phyloP scores from a whole-genome alignment of 345 rosid species.

The Camelina neglecta region DNA sequence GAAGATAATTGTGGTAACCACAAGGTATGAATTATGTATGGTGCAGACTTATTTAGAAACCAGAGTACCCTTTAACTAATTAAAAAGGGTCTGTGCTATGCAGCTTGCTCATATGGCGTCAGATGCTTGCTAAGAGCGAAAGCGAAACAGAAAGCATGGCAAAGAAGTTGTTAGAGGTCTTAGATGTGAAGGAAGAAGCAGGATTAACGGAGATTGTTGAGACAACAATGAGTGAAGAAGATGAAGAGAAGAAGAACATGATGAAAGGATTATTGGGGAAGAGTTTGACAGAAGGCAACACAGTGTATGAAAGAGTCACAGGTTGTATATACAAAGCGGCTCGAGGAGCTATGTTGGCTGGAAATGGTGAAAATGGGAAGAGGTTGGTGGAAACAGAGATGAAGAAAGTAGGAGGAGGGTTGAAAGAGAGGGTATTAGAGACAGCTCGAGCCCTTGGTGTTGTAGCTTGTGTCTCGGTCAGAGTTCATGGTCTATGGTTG shows the following conservation, averaged over 20 bases:
- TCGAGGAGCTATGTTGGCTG: constrained; percentile 72
- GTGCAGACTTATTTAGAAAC: background rate
- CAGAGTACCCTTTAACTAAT: background rate
- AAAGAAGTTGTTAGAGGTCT: constrained; percentile 55
- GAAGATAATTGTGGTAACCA: constrained; percentile 72
- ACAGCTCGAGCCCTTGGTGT: constrained; percentile 62
- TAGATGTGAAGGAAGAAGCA: constrained; percentile 56
- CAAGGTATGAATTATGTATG: constrained; percentile 52
- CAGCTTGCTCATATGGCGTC: constrained; percentile 88
- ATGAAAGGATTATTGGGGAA: constrained; percentile 71
- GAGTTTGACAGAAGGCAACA: constrained; percentile 80
- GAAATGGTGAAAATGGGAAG: constrained; percentile 57
- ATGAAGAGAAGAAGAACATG: constrained; percentile 54
- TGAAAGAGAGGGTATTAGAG: constrained; percentile 64
- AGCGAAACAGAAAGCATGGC: constrained; percentile 61
- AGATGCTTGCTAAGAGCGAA: constrained; percentile 57
- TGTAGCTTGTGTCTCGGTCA: constrained; percentile 64
- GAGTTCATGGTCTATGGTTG: constrained; percentile 80
- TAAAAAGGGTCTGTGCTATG: constrained; percentile 4
- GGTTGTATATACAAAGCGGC: constrained; percentile 63
- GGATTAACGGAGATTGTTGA: constrained; percentile 70
- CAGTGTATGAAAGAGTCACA: constrained; percentile 76
- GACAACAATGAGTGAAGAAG: constrained; percentile 48
- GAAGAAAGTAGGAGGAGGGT: constrained; percentile 47
- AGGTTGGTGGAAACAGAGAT: constrained; percentile 64